Percentiles rank a stretch among this genome's conserved stretches.
Conservation (phyloP, 2,329 filamentous ascomycete genomes). For the Mycocentrospora acerina region DNA sequence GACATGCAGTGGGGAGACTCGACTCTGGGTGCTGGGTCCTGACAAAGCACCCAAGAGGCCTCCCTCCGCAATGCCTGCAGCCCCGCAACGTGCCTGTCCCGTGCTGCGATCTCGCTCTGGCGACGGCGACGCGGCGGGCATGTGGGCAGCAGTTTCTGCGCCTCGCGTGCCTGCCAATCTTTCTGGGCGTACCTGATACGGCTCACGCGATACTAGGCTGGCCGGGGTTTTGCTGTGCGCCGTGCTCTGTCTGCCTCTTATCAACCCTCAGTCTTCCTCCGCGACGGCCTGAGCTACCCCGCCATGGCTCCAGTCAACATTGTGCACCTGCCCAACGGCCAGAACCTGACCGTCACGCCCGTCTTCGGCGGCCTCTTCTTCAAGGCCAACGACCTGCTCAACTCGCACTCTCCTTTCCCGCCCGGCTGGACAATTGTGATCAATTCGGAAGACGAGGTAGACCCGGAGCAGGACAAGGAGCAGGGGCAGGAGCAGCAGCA, state of each 20-base stretch:
- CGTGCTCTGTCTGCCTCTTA: slow-evolving; percentile 3
- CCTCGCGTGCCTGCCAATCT: slow-evolving; percentile 15
- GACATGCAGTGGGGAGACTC: too few relatives aligned
- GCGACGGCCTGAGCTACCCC: slow-evolving; percentile 21
- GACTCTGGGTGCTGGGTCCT: too few relatives aligned
- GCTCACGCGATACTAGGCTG: slow-evolving; percentile 26
- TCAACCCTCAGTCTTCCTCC: slow-evolving; percentile 2
- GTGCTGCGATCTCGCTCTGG: slow-evolving; percentile 14
- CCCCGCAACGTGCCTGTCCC: slow-evolving; percentile 14
- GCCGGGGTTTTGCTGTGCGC: slow-evolving; percentile 11
- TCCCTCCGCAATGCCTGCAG: background rate
- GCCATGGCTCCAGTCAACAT: slow-evolving; percentile 48
- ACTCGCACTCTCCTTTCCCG: slow-evolving; percentile 68
- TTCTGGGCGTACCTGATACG: slow-evolving; percentile 4
- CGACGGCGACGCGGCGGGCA: too few relatives aligned
- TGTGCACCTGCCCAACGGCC: slow-evolving; percentile 82
- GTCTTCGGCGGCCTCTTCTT: slow-evolving; percentile 93
- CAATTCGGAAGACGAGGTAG: slow-evolving; percentile 61
- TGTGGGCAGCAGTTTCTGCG: slow-evolving; percentile 18
- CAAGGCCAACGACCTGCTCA: slow-evolving; percentile 75
- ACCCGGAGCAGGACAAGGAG: slow-evolving; percentile 31
- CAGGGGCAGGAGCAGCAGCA: slow-evolving; percentile 37
- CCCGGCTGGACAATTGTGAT: slow-evolving; percentile 89
- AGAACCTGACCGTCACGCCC: slow-evolving; percentile 75
- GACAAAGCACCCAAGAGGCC: too few relatives aligned